These are phyloP conservation scores for Wallacemonas collosoma DNA, from an alignment of 208 protist genomes.

Conservation along the genomic window DNA sequence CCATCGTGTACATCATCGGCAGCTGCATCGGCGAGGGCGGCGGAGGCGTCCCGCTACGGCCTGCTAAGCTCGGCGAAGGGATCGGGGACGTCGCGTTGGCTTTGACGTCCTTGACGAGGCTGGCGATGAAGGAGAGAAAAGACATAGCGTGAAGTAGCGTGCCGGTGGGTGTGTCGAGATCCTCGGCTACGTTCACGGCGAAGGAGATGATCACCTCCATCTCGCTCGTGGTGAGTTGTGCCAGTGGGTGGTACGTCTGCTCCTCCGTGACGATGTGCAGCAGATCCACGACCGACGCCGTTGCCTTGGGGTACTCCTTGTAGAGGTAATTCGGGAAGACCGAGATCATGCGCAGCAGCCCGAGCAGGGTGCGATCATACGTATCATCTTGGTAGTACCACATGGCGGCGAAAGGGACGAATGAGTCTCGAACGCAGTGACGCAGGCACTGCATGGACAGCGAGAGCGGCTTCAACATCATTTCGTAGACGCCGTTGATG, in stretches of 20 bases:
- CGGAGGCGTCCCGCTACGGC: conserved; percentile 22
- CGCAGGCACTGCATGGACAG: conserved; percentile 66
- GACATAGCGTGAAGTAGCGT: conserved; percentile 62
- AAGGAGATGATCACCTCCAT: conserved; percentile 61
- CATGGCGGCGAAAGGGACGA: conserved; percentile 85
- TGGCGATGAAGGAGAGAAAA: conserved; percentile 79
- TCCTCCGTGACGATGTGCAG: conserved; percentile 71
- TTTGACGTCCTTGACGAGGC: conserved; percentile 74
- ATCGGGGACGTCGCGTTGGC: conserved; percentile 20
- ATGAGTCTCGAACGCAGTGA: conserved; percentile 60
- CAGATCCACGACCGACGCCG: conserved; percentile 54
- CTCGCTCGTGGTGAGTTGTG: conserved; percentile 54
- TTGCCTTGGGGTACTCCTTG: conserved; percentile 70
- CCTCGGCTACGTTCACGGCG: conserved; percentile 66
- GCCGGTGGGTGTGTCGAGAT: conserved; percentile 54
- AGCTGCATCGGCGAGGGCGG: conserved; percentile 56
- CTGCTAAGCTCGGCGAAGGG: background rate
- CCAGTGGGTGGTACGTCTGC: conserved; percentile 65
- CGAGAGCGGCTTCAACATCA: conserved; percentile 81
- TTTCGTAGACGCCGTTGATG: conserved; percentile 47
- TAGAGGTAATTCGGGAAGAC: conserved; percentile 62
- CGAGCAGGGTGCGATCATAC: conserved; percentile 73
- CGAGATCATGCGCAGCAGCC: conserved; percentile 64
- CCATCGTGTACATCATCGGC: conserved; percentile 45
- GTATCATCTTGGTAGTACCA: conserved; percentile 82